Evolutionary conservation across 305 asterid genomes (phyloP).

Genomic region (Fraxinus xanthoxyloides): DNA sequence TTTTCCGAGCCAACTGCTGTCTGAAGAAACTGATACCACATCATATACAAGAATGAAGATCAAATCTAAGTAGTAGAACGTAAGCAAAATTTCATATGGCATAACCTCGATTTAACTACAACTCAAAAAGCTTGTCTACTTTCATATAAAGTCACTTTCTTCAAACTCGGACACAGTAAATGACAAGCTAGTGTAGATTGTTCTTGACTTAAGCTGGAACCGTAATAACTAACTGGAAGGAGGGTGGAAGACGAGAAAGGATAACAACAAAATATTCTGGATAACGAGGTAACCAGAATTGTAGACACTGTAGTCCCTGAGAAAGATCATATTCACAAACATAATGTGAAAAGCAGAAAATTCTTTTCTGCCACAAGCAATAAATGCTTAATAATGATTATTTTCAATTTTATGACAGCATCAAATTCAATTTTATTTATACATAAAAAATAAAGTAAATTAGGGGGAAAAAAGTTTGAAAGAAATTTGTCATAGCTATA

Average conservation of each 20-base stretch:
- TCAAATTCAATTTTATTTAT: background rate
- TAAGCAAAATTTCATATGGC: conserved; percentile 1
- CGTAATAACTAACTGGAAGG: background rate
- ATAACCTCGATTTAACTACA: conserved; percentile 11
- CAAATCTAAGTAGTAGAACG: conserved; percentile 19
- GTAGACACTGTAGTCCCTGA: background rate
- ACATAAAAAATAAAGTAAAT: background rate
- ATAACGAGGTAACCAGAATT: background rate
- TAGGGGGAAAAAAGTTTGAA: background rate
- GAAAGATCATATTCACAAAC: background rate
- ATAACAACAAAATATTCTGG: background rate
- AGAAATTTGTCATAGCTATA: background rate
- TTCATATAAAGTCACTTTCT: background rate
- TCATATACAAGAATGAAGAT: conserved; percentile 15
- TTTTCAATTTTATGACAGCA: background rate
- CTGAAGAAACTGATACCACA: conserved; percentile 41
- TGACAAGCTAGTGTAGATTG: background rate
- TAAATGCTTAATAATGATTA: background rate
- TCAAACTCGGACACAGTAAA: background rate
- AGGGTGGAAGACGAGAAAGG: background rate
- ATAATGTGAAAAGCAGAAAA: background rate
- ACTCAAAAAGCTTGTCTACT: background rate
- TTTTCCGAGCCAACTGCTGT: conserved; percentile 51
- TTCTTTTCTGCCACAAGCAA: background rate
- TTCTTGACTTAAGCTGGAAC: background rate